Evolutionary conservation across 345 rosid species (phyloP), one percentile per base, ranked within the genome.

Genomic region (Anastatica hierochuntica): DNA sequence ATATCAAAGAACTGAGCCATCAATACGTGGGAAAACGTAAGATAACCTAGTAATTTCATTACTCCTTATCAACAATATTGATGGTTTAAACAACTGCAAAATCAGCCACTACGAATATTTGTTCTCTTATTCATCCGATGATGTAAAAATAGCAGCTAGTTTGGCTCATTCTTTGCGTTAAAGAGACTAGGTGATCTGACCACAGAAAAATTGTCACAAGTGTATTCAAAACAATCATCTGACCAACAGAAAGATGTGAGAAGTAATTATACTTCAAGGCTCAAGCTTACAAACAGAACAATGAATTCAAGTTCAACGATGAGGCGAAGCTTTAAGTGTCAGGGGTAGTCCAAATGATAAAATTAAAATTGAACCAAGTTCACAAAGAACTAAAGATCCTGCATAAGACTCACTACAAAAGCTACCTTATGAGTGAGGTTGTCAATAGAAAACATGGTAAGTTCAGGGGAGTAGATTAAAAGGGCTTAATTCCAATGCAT

Each of bases 11-110:
- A n/a, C n/a, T n/a, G n/a, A n/a, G n/a, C n/a, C n/a, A n/a, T n/a
- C n/a, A n/a, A n/a, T n/a, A n/a, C n/a, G n/a, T n/a, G n/a, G n/a
- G n/a, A n/a, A n/a, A n/a, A n/a, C n/a, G n/a, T n/a, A n/a, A n/a
- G n/a, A n/a, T n/a, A n/a, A n/a, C n/a, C n/a, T n/a, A n/a, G n/a
- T n/a, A n/a, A n/a, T n/a, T n/a, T n/a, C n/a, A n/a, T n/a, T n/a
- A n/a, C n/a, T n/a, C n/a, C n/a, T n/a, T n/a, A n/a, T n/a, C n/a
- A n/a, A n/a, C n/a, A n/a, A n/a, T n/a, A n/a, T n/a, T n/a, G n/a
- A n/a, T n/a, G 21, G 2, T 40, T 10, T 17, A 40, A 75, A 62
- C 11, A 9, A 14, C 23, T 62, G 27, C 43, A 72, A 20, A 20
- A 16, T 15, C 7, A 47, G 43, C 29, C 47, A 53, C 50, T 15